Conservation (phyloP, 139 green algal species). For the Micractinium sp. region DNA sequence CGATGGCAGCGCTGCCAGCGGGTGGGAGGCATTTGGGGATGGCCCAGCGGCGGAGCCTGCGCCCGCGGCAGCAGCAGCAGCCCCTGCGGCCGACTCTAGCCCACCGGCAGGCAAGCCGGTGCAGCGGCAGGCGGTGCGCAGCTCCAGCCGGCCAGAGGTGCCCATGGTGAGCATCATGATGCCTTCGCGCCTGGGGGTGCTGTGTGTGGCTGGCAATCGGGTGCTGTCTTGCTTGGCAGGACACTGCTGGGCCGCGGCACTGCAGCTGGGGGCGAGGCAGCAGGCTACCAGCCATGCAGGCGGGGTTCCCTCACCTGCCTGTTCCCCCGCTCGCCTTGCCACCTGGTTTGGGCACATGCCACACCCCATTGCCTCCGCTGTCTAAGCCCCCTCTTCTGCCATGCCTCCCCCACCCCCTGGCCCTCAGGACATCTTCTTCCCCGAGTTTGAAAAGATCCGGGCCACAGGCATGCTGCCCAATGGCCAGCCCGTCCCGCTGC, state of each 20-base stretch:
- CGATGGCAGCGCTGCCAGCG: not conserved
- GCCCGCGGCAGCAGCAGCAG: not conserved
- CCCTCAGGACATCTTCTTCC: constrained; percentile 40
- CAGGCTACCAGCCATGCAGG: not conserved
- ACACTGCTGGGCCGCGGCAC: no score
- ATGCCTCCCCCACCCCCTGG: not conserved
- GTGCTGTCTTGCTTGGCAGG: constrained; percentile 5
- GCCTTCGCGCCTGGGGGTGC: no score
- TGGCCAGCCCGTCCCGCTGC: constrained; percentile 35
- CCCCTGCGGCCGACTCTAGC: not conserved
- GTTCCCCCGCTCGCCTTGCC: not conserved
- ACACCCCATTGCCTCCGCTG: not conserved
- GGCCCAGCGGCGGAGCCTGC: not conserved
- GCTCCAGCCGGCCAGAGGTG: constrained; percentile 20
- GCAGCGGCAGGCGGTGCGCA: constrained; percentile 8
- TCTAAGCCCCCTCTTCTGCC: not conserved
- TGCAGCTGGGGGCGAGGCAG: no score
- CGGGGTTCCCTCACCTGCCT: not conserved
- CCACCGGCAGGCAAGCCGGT: not conserved
- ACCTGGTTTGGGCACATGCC: not conserved
- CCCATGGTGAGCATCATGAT: not conserved
- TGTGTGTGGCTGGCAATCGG: not conserved
- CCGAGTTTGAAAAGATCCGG: constrained; percentile 49
- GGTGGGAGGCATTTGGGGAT: constrained; percentile 35
- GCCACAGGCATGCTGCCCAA: constrained; percentile 48